Percentiles rank a stretch among this genome's conserved stretches.
phyloP scores from a whole-genome alignment of 2,329 filamentous ascomycete genomes.

The Talaromyces sp. region DNA sequence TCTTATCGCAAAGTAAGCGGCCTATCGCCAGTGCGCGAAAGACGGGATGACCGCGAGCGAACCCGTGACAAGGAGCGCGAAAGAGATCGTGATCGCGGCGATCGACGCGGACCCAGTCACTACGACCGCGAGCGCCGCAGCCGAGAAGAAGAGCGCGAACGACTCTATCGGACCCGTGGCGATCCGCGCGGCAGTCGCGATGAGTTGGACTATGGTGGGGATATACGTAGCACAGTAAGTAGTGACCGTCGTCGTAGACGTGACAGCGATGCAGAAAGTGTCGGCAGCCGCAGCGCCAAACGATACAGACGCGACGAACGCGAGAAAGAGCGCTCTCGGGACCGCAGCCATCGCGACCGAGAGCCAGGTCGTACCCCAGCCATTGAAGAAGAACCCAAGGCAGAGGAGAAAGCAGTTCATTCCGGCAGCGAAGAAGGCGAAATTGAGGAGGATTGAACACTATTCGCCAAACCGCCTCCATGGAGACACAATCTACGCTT shows the following conservation, averaged over 20 bases:
- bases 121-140: constrained; percentile 86
- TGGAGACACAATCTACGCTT: not conserved
- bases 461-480: not conserved
- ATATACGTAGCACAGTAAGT: constrained; percentile 56
- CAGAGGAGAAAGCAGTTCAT: constrained; percentile 57
- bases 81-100: constrained; percentile 32
- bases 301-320: constrained; percentile 43
- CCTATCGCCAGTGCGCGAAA: constrained; percentile 48
- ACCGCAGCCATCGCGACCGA: constrained; percentile 48
- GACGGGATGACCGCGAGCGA: constrained; percentile 38
- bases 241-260: constrained; percentile 71
- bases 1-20: constrained; percentile 82
- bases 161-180: constrained; percentile 75
- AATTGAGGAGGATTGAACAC: constrained; percentile 70
- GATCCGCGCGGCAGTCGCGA: constrained; percentile 77
- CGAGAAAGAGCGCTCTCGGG: constrained; percentile 36
- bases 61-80: constrained; percentile 40
- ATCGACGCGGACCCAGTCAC: constrained; percentile 31
- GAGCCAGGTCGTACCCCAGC: constrained; percentile 38
- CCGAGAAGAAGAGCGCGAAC: constrained; percentile 85
- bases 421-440: constrained; percentile 97
- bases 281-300: constrained; percentile 62
- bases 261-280: constrained; percentile 69
- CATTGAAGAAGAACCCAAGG: constrained; percentile 28
- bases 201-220: constrained; percentile 86